phyloP scores from a whole-genome alignment of 1,284 basidiomycete genomes.

The Apiotrichum brassicae region DNA sequence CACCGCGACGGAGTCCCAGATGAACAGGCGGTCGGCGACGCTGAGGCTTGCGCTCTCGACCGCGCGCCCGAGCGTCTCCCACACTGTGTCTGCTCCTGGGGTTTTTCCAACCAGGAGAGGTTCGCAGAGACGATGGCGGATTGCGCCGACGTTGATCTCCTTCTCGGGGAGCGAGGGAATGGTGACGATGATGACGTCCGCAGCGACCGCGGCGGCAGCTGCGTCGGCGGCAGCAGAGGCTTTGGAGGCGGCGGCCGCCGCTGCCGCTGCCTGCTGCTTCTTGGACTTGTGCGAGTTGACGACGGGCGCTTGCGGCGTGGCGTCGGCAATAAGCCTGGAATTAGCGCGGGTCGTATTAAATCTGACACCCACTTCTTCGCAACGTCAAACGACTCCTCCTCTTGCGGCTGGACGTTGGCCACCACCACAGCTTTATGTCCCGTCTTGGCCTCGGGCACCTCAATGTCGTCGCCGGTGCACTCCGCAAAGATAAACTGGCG shows the following conservation, averaged over 20 bases:
- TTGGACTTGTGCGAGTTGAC: slow-evolving; percentile 47
- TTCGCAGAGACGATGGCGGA: slow-evolving; percentile 83
- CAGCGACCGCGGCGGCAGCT: slow-evolving; percentile 28
- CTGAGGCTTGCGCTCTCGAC: slow-evolving; percentile 31
- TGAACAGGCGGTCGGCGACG: slow-evolving; percentile 56
- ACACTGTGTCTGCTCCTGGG: slow-evolving; percentile 53
- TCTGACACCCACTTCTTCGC: slow-evolving; percentile 49
- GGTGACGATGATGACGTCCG: slow-evolving; percentile 25
- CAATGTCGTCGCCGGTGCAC: slow-evolving; percentile 40
- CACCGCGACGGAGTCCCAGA: slow-evolving; percentile 76
- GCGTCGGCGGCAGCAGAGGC: slow-evolving; percentile 64
- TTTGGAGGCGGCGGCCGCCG: slow-evolving; percentile 56
- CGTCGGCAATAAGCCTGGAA: slow-evolving; percentile 30
- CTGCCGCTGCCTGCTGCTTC: slow-evolving; percentile 49
- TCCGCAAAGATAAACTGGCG: slow-evolving; percentile 35
- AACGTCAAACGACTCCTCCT: slow-evolving; percentile 66
- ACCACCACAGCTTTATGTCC: slow-evolving; percentile 15
- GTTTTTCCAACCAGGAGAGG: slow-evolving; percentile 58
- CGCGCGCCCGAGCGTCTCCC: slow-evolving; percentile 43
- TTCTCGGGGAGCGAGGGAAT: slow-evolving; percentile 67
- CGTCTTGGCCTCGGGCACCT: slow-evolving; percentile 27
- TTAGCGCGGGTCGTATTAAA: slow-evolving; percentile 16
- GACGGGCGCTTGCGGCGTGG: slow-evolving; percentile 20
- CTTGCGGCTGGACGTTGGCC: slow-evolving; percentile 45
- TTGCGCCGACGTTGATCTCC: slow-evolving; percentile 71